phyloP scores from a whole-genome alignment of 768 basidiomycete species.

The Boletellus emodensis region DNA sequence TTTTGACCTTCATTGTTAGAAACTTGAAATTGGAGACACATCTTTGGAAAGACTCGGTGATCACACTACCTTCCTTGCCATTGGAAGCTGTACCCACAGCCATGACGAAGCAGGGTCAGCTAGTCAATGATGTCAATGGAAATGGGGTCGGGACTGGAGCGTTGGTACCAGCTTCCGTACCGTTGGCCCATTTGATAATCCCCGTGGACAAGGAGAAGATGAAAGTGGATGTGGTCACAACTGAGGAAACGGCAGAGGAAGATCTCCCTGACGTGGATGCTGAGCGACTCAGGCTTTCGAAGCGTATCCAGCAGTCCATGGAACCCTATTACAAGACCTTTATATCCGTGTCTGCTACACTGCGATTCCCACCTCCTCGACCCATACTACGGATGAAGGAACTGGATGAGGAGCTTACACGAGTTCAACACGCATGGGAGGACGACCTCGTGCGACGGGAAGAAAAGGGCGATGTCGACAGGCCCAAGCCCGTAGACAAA shows the following conservation, averaged over 20 bases:
- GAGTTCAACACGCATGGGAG: conserved; percentile 75
- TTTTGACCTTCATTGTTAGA: conserved; percentile 88
- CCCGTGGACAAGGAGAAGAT: conserved; percentile 16
- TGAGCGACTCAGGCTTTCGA: conserved; percentile 63
- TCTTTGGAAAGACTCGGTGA: conserved; percentile 87
- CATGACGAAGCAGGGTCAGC: conserved; percentile 27
- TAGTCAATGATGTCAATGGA: conserved; percentile 20
- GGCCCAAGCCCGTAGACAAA: conserved; percentile 11
- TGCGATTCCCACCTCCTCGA: conserved; percentile 90
- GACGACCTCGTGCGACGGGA: conserved; percentile 80
- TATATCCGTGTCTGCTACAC: conserved; percentile 89
- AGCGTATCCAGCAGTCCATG: conserved; percentile 76
- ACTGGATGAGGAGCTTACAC: conserved; percentile 72
- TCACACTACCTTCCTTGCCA: conserved; percentile 65
- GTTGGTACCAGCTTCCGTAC: conserved; percentile 22
- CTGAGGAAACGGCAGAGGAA: conserved; percentile 35
- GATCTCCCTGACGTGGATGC: conserved; percentile 69
- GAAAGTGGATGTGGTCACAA: conserved; percentile 4
- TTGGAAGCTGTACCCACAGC: conserved; percentile 57
- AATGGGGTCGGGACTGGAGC: conserved; percentile 10
- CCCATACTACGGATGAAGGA: conserved; percentile 86
- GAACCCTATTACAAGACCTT: conserved; percentile 82
- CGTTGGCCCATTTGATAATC: conserved; percentile 20
- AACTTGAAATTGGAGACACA: conserved; percentile 93
- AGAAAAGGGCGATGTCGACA: conserved; percentile 44